Evolutionary conservation across 1,284 basidiomycete genomes (phyloP), one percentile per base, ranked within the genome.

Genomic region (Cryptococcus sp.): DNA sequence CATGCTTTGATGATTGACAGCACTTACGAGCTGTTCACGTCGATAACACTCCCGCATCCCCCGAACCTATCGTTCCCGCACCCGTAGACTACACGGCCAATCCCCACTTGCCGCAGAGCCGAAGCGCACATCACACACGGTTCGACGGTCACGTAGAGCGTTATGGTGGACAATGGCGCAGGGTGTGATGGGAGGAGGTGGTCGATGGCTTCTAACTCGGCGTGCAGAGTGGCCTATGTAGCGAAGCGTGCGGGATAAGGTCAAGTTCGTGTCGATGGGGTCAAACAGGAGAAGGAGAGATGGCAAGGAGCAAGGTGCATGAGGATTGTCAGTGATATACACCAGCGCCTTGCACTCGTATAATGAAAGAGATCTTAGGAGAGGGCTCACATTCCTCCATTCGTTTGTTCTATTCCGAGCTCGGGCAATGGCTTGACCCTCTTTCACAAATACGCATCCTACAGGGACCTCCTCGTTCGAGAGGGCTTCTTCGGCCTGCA

Each of bases 91-190:
- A 98, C 95, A 58, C 88, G 84, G 57, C 86, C 85, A 71, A 99
- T 93, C 7, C 95, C 94, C 60, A 95, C 81, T 78, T 99, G 95
- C 51, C 95, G 85, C 48, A 99, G 83, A 5, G 95, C 96, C 27
- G 90, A 91, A 5, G 93, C 92, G 68, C 96, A 99, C 96, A 99
- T 99, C 72, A 99, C 92, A 78, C 96, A 99, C 0, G 96, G 96
- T 79, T 99, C 96, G 54, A 99, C 94, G 0, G 96, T 99, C 54
- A 99, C 96, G 76, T 99, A 99, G 19, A 99, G 85, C 2, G 87
- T 91, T 22, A 92, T 94, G 15, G 85, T 82, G 1, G 83, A 83
- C 45, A 98, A 84, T 3, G 91, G 89, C 78, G 51, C 73, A 48
- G 68, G 82, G 76, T 75, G 66, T 68, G 87, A 82, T 0, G 87